Percentiles rank a stretch among this genome's conserved stretches.
These are phyloP conservation scores for Knufia fluminis DNA, from an alignment of 2,329 filamentous ascomycete genomes.

Conservation along the genomic window DNA sequence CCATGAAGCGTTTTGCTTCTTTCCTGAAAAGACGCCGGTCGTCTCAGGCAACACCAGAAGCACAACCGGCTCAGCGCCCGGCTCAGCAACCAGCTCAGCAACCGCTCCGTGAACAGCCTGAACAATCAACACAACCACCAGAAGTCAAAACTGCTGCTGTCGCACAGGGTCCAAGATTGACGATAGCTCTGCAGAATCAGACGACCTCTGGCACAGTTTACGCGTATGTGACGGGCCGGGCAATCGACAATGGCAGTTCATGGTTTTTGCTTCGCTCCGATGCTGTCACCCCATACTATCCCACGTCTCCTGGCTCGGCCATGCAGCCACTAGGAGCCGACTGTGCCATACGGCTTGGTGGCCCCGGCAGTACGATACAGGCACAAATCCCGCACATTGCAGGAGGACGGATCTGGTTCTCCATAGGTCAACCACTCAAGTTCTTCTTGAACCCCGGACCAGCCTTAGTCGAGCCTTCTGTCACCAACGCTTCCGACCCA, in stretches of 20 bases:
- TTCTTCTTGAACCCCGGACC: conserved; percentile 65
- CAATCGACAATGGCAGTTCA: conserved; percentile 49
- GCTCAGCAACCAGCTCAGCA: conserved; percentile 1
- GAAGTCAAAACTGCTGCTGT: conserved; percentile 9
- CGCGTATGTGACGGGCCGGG: conserved; percentile 62
- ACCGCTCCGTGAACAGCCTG: conserved; percentile 1
- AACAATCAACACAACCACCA: conserved; percentile 11
- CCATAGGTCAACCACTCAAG: conserved; percentile 48
- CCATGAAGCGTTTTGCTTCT: conserved; percentile 5
- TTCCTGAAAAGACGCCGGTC: conserved; percentile 3
- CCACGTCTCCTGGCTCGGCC: conserved; percentile 46
- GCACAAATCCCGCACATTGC: conserved; percentile 61
- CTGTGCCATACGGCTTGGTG: conserved; percentile 55
- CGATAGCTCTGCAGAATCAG: conserved; percentile 57
- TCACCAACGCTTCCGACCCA: conserved; percentile 54
- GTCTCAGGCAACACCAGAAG: background rate
- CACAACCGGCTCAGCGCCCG: background rate
- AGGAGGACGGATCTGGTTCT: conserved; percentile 66
- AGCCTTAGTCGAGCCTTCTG: conserved; percentile 64
- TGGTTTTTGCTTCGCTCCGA: conserved; percentile 57
- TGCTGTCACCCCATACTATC: conserved; percentile 57
- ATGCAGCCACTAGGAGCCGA: conserved; percentile 44
- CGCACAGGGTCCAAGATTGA: conserved; percentile 35
- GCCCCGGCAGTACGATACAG: conserved; percentile 49
- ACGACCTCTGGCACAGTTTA: conserved; percentile 53